Percentiles rank a stretch among this genome's conserved stretches.
phyloP scores from a whole-genome alignment of 2,329 filamentous ascomycete genomes.

The Pestalotiopsis fici region DNA sequence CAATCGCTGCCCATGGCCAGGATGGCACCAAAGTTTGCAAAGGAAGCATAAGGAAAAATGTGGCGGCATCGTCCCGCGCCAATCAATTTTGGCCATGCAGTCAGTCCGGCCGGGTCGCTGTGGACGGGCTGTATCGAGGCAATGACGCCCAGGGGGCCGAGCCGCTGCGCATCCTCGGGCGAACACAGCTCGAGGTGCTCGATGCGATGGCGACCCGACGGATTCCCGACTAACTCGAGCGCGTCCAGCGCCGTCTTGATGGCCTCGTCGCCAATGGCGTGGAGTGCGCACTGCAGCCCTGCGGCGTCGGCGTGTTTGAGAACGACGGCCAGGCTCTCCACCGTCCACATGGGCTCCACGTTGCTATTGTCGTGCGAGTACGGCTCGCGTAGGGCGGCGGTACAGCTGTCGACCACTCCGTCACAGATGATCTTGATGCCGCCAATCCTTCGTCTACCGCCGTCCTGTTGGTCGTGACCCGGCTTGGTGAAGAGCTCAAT shows the following conservation, averaged over 20 bases:
- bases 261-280: constrained; percentile 65
- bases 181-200: constrained; percentile 63
- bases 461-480: constrained; percentile 1
- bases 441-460: constrained; percentile 46
- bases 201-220: constrained; percentile 55
- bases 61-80: constrained; percentile 51
- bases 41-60: constrained; percentile 63
- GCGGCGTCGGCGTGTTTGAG: constrained; percentile 49
- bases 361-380: constrained; percentile 47
- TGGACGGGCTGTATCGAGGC: constrained; percentile 58
- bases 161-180: constrained; percentile 49
- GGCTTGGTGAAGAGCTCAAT: constrained; percentile 39
- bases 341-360: constrained; percentile 53
- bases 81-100: constrained; percentile 59
- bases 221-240: constrained; percentile 37
- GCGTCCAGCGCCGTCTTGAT: constrained; percentile 56
- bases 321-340: constrained; percentile 47
- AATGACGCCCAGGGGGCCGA: constrained; percentile 58
- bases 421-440: constrained; percentile 66
- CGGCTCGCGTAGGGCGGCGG: constrained; percentile 56
- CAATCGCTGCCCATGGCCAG: constrained; percentile 61
- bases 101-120: constrained; percentile 57
- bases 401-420: constrained; percentile 64
- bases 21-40: constrained; percentile 52
- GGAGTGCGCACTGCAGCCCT: constrained; percentile 59